Base-by-base conservation (phyloP, 2,329 filamentous ascomycete genomes). In the Colletotrichum kahawae region DNA sequence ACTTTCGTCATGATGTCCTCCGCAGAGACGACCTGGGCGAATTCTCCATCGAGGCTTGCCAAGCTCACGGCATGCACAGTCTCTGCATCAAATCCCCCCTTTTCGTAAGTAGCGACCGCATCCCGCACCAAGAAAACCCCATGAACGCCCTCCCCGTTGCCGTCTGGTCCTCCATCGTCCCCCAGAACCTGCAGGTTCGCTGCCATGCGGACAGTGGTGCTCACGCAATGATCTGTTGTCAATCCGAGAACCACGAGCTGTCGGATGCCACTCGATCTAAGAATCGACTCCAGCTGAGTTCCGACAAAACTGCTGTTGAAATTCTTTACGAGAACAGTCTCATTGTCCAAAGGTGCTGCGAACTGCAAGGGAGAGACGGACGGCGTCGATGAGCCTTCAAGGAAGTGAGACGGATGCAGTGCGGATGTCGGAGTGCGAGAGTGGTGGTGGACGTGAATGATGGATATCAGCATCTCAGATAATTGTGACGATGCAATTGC, bases 221-320 rank as follows among this genome's bases (percentile, higher is more conserved):
- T 87, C 16, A 89, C 86, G 68, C 87, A 89, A 75, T 89, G 87
- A 78, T 88, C 87, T 43, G 87, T 88, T 5, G 85, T 87, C 71
- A 89, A 74, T 0, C 87, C 87, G 3, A 80, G 80, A 33, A 88
- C 78, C 21, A 88, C 72, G 1, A 88, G 79, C 72, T 87, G 85
- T 12, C 82, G 73, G 18, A 87, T 80, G 0, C 77, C 79, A 16
- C 80, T 80, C 4, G 76, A 74, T 7, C 82, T 80, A 27, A 89
- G 76, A 34, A 82, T 78, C 1, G 74, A 70, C 71, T 87, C 85
- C 10, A 89, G 81, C 1, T 81, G 77, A 1, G 87, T 88, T 6
- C 85, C 86, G 62, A 88, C 83, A 73, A 89, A 88, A 0, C 82
- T 82, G 1, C 86, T 88, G 77, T 88, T 88, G 54, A 88, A 85